Evolutionary conservation across 768 basidiomycete genomes (phyloP).

Genomic region (Boletellus sp.): DNA sequence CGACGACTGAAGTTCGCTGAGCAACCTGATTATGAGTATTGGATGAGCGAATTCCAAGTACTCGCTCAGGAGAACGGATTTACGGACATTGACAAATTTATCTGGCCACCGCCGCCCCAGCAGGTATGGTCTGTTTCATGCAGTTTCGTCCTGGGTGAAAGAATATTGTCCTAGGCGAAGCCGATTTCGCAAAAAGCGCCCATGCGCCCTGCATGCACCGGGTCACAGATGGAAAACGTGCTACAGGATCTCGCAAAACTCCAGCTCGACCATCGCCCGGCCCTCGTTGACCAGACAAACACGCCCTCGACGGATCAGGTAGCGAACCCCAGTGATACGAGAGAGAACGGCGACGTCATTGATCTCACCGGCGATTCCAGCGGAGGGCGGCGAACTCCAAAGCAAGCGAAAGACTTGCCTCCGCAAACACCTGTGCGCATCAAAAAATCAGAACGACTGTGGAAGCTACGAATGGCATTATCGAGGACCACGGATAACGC

Average conservation of each 20-base stretch:
- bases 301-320: constrained; percentile 28
- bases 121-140: constrained; percentile 23
- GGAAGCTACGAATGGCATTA: constrained; percentile 42
- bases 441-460: constrained; percentile 47
- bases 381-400: constrained; percentile 31
- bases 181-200: constrained; percentile 19
- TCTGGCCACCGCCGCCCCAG: constrained; percentile 65
- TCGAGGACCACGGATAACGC: constrained; percentile 50
- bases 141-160: neutral
- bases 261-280: constrained; percentile 48
- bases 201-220: constrained; percentile 25
- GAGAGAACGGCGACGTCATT: constrained; percentile 34
- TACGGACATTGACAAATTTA: constrained; percentile 53
- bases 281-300: constrained; percentile 52
- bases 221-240: constrained; percentile 49
- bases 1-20: constrained; percentile 66
- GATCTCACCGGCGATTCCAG: constrained; percentile 40
- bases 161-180: constrained; percentile 24
- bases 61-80: constrained; percentile 62
- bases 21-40: constrained; percentile 60
- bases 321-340: constrained; percentile 28
- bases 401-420: constrained; percentile 16
- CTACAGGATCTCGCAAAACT: constrained; percentile 59
- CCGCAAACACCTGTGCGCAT: constrained; percentile 33
- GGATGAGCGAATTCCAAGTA: constrained; percentile 61